Conservation (phyloP, 345 rosid genomes). For the Noccaea bulbosa region DNA sequence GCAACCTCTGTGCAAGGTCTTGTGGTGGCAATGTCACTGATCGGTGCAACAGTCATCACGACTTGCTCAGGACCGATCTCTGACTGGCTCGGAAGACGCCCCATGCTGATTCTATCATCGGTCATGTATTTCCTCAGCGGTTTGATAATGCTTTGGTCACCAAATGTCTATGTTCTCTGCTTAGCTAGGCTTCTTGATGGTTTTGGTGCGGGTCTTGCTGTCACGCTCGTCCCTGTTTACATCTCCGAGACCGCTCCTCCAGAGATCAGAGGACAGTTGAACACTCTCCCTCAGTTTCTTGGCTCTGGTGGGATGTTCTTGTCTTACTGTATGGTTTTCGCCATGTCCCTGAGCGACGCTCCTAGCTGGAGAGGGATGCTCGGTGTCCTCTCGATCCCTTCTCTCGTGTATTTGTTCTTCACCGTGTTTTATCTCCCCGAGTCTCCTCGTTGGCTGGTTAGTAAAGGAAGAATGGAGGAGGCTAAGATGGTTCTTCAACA, state of each 20-base stretch:
- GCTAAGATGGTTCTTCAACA: conserved; percentile 85
- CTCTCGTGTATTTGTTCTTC: conserved; percentile 64
- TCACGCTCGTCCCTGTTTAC: conserved; percentile 88
- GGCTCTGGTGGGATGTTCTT: conserved; percentile 97
- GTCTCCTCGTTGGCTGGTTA: conserved; percentile 99
- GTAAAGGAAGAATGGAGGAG: conserved; percentile 92
- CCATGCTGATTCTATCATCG: conserved; percentile 87
- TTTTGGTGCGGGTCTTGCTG: conserved; percentile 90
- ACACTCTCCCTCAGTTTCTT: conserved; percentile 92
- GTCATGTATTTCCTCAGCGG: conserved; percentile 79
- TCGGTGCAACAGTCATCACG: conserved; percentile 88
- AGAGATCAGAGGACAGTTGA: conserved; percentile 83
- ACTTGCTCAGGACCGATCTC: conserved; percentile 95
- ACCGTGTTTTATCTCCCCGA: conserved; percentile 90
- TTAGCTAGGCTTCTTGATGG: conserved; percentile 87
- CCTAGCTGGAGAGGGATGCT: conserved; percentile 97
- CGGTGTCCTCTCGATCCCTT: conserved; percentile 88
- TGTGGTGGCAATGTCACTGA: conserved; percentile 91
- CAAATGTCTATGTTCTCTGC: conserved; percentile 81
- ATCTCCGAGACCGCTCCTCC: conserved; percentile 98
- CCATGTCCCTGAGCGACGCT: conserved; percentile 69
- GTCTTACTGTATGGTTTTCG: conserved; percentile 90
- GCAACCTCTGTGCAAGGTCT: conserved; percentile 79
- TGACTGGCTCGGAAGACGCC: conserved; percentile 95
- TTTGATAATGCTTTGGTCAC: conserved; percentile 92